Percentiles rank a stretch among this genome's conserved stretches.
Evolutionary conservation across 2,329 filamentous ascomycete species (phyloP).

Genomic region (Penicillium psychrosexuale): DNA sequence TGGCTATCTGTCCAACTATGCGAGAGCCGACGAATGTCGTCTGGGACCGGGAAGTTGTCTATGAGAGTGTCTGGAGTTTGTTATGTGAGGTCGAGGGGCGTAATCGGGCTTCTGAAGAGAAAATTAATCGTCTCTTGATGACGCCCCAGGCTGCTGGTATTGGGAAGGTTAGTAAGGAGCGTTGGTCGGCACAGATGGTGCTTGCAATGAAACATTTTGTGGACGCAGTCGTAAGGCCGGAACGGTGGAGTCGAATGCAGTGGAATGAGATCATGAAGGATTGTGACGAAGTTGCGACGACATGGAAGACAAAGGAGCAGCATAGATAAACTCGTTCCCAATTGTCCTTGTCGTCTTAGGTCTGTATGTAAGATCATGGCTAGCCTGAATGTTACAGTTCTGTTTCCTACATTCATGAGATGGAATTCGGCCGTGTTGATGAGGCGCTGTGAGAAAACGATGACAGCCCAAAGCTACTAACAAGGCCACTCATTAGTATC

Average conservation of each 20-base stretch:
- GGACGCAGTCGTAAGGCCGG: constrained; percentile 45
- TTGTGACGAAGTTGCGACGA: constrained; percentile 20
- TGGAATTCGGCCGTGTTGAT: too few relatives aligned
- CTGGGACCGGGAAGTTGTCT: constrained; percentile 55
- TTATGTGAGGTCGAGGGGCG: constrained; percentile 50
- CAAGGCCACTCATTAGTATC: too few relatives aligned
- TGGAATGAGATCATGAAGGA: constrained; percentile 37
- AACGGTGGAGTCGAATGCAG: constrained; percentile 42
- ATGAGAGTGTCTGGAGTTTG: constrained; percentile 54
- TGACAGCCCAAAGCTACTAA: too few relatives aligned
- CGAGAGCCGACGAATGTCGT: constrained; percentile 43
- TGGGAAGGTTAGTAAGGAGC: constrained; percentile 45
- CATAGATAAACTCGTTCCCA: too few relatives aligned
- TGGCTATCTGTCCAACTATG: constrained; percentile 57
- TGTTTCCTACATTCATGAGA: too few relatives aligned
- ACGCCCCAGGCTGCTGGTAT: constrained; percentile 53
- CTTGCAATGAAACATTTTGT: constrained; percentile 53
- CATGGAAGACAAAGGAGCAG: constrained; percentile 9
- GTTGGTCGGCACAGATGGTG: constrained; percentile 52
- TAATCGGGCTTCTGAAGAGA: constrained; percentile 35
- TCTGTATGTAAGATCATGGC: too few relatives aligned
- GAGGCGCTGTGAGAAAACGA: too few relatives aligned
- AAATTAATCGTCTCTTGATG: constrained; percentile 49
- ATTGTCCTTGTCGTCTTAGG: too few relatives aligned
- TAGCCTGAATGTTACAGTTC: too few relatives aligned